These are phyloP conservation scores for Pythium diclinum DNA, from an alignment of 352 stramenopile genomes.

Conservation along the genomic window DNA sequence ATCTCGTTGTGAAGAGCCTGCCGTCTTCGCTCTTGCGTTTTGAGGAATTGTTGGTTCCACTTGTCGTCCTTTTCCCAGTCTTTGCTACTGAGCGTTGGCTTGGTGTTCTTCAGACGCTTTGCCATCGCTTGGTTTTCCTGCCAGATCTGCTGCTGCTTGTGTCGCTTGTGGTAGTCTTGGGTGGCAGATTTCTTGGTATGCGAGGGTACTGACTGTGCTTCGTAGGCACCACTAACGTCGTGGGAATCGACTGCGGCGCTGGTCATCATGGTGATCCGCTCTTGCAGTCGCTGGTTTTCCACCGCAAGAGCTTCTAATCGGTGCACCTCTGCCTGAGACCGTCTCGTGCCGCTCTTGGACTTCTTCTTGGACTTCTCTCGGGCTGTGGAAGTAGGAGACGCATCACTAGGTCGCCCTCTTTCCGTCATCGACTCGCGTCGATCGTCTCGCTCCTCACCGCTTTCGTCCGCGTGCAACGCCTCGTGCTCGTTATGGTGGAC, in stretches of 20 bases:
- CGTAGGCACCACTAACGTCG: not conserved
- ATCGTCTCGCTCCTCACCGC: constrained; percentile 6
- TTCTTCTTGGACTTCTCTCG: constrained; percentile 7
- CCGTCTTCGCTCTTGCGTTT: constrained; percentile 49
- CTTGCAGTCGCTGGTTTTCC: not conserved
- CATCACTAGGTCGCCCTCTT: not conserved
- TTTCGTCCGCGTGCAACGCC: not conserved
- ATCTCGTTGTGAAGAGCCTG: constrained; percentile 55
- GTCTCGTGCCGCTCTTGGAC: not conserved
- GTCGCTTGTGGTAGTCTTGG: constrained; percentile 61
- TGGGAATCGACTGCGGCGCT: not conserved
- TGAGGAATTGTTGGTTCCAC: constrained; percentile 66
- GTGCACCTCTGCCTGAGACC: not conserved
- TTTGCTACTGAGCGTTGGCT: constrained; percentile 60
- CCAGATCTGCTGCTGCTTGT: constrained; percentile 71
- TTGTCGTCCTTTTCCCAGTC: constrained; percentile 74
- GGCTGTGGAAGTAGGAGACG: not conserved
- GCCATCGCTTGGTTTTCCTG: constrained; percentile 67
- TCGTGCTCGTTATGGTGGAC: not conserved
- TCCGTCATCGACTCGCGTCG: not conserved
- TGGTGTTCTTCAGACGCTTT: constrained; percentile 63
- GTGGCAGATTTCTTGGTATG: constrained; percentile 19
- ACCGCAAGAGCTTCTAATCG: not conserved
- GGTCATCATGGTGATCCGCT: not conserved
- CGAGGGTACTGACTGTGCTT: not conserved